phyloP scores from a whole-genome alignment of 2,329 filamentous ascomycete species.

The Diaporthe ampelina region DNA sequence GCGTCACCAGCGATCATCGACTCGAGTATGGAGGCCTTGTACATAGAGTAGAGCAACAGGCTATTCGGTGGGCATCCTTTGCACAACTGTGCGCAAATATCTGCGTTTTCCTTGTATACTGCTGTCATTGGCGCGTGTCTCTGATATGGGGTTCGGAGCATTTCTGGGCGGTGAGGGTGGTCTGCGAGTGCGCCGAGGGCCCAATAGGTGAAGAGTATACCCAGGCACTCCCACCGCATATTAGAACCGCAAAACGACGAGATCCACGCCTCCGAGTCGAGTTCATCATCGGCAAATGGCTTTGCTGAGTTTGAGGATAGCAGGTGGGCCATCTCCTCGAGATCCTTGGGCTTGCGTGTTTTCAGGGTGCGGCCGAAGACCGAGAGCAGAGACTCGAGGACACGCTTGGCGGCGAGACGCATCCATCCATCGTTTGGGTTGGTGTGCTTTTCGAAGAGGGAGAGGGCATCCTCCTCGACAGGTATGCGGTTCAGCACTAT shows the following conservation, averaged over 20 bases:
- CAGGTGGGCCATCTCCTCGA: slow-evolving; percentile 54
- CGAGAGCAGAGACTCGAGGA: slow-evolving; percentile 51
- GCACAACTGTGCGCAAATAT: slow-evolving; percentile 48
- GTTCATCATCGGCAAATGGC: slow-evolving; percentile 53
- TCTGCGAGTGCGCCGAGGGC: slow-evolving; percentile 37
- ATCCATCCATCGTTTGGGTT: slow-evolving; percentile 52
- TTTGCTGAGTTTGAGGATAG: slow-evolving; percentile 56
- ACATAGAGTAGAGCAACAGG: slow-evolving; percentile 54
- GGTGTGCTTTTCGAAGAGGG: slow-evolving; percentile 43
- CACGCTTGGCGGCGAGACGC: slow-evolving; percentile 46
- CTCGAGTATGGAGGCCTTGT: slow-evolving; percentile 52
- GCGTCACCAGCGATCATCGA: slow-evolving; percentile 57
- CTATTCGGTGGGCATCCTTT: slow-evolving; percentile 53
- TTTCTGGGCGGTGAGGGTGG: slow-evolving; percentile 12
- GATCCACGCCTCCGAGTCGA: slow-evolving; percentile 54
- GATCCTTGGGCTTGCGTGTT: slow-evolving; percentile 45
- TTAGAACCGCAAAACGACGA: slow-evolving; percentile 55
- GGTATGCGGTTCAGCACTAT: slow-evolving; percentile 55
- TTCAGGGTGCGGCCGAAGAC: slow-evolving; percentile 50
- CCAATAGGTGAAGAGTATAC: slow-evolving; percentile 52
- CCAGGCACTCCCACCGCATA: slow-evolving; percentile 60
- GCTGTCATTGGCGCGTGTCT: slow-evolving; percentile 38
- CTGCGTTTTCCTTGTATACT: slow-evolving; percentile 48
- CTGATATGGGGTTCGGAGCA: not conserved
- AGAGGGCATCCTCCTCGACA: slow-evolving; percentile 43